These are phyloP conservation scores for Chaetoceros muelleri DNA, from an alignment of 108 stramenopile genomes.

Conservation along the genomic window DNA sequence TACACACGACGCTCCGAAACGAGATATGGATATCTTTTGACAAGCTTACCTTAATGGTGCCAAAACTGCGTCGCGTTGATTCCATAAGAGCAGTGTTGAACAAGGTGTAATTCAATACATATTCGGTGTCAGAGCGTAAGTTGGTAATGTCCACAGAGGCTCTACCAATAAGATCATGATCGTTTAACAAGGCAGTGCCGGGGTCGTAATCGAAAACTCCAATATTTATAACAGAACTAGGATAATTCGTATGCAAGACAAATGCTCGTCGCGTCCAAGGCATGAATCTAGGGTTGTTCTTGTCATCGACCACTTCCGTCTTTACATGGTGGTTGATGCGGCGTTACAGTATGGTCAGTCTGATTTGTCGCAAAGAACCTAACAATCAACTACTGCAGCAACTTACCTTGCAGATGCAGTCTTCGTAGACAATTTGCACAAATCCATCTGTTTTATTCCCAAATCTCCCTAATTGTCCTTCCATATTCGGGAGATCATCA, in stretches of 20 bases:
- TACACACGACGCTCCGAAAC: no score
- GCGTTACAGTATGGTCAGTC: no score
- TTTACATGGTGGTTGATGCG: conserved; percentile 5
- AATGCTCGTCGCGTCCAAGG: conserved; percentile 76
- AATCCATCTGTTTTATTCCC: conserved; percentile 75
- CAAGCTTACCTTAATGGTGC: conserved; percentile 25
- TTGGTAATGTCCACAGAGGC: conserved; percentile 60
- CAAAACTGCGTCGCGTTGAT: conserved; percentile 12
- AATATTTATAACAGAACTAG: conserved; percentile 43
- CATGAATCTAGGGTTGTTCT: conserved; percentile 60
- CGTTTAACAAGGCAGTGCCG: conserved; percentile 4
- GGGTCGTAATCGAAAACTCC: conserved; percentile 70
- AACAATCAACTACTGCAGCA: background rate
- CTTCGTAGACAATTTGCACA: conserved; percentile 56
- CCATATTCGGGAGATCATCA: conserved; percentile 63
- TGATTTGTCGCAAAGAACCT: background rate
- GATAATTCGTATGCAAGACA: conserved; percentile 53
- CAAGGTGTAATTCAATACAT: conserved; percentile 48
- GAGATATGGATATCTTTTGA: no score
- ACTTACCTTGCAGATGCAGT: no score
- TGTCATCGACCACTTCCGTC: conserved; percentile 71
- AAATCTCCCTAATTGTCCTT: conserved; percentile 18
- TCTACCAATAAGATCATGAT: conserved; percentile 64
- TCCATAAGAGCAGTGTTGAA: conserved; percentile 27
- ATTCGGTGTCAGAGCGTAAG: conserved; percentile 43